Conservation (phyloP, 1,284 basidiomycete genomes). For the Microbotryum lychnidis-dioicae region DNA sequence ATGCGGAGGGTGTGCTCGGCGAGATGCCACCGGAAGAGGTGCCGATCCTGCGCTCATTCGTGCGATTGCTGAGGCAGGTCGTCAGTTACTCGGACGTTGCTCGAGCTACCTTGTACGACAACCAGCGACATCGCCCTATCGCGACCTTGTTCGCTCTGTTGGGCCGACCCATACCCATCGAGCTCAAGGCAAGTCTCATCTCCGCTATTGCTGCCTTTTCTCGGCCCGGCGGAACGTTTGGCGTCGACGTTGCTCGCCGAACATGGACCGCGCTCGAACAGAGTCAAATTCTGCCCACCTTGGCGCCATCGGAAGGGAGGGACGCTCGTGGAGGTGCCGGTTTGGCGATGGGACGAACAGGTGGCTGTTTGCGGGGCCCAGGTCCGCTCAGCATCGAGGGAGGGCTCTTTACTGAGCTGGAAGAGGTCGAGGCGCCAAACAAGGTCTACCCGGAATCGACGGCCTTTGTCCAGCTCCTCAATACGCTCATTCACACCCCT, state of each 20-base stretch:
- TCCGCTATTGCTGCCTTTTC: conserved; percentile 73
- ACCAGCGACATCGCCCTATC: conserved; percentile 61
- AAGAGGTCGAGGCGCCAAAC: conserved; percentile 71
- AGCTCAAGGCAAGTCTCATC: conserved; percentile 81
- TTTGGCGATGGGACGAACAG: conserved; percentile 44
- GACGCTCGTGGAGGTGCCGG: conserved; percentile 16
- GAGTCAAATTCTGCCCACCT: conserved; percentile 53
- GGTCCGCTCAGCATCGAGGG: conserved; percentile 30
- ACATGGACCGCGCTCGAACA: conserved; percentile 78
- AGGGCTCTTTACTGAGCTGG: conserved; percentile 53
- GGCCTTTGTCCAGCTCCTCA: conserved; percentile 75
- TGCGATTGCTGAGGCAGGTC: conserved; percentile 70
- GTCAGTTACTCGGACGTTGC: conserved; percentile 69
- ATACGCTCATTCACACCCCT: conserved; percentile 64
- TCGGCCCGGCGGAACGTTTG: conserved; percentile 51
- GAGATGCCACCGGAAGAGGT: conserved; percentile 65
- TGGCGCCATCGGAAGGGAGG: conserved; percentile 16
- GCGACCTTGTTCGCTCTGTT: conserved; percentile 68
- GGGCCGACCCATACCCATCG: conserved; percentile 72
- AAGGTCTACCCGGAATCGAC: conserved; percentile 77
- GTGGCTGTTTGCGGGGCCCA: conserved; percentile 11
- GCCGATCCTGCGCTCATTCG: conserved; percentile 67
- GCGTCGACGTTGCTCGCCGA: conserved; percentile 67
- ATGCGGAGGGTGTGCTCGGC: conserved; percentile 30
- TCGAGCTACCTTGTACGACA: conserved; percentile 66